Percentiles rank a stretch among this genome's conserved stretches.
phyloP scores from a whole-genome alignment of 2,329 filamentous ascomycete species.

The Penicillium sp. region DNA sequence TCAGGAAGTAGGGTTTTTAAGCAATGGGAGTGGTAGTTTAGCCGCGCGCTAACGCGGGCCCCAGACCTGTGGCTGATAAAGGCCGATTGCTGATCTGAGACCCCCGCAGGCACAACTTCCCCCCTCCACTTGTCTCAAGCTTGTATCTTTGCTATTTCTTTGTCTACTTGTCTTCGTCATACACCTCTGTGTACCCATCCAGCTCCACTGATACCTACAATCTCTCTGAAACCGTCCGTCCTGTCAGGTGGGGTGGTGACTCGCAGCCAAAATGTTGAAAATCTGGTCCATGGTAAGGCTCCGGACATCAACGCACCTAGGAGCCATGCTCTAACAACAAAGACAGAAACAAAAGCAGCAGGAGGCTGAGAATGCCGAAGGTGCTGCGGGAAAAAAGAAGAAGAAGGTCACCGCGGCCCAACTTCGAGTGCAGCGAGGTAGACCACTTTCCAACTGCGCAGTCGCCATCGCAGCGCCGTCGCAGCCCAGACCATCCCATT shows the following conservation, averaged over 20 bases:
- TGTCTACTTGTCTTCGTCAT: not conserved
- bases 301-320: not conserved
- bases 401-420: slow-evolving; percentile 98
- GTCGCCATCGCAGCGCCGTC: not conserved
- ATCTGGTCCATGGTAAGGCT: slow-evolving; percentile 94
- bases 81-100: slow-evolving; percentile 10
- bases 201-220: not conserved
- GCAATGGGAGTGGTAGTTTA: too few species aligned
- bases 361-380: slow-evolving; percentile 91
- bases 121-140: not conserved
- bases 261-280: slow-evolving; percentile 78
- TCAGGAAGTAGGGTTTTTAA: too few species aligned
- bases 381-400: slow-evolving; percentile 79
- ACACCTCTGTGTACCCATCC: too few species aligned
- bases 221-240: not conserved
- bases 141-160: not conserved
- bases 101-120: slow-evolving; percentile 10
- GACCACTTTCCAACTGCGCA: slow-evolving; percentile 13
- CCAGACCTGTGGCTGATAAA: slow-evolving; percentile 8
- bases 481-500: not conserved
- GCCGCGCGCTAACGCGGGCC: too few species aligned
- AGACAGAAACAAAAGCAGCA: slow-evolving; percentile 76
- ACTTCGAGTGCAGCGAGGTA: slow-evolving; percentile 93
- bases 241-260: slow-evolving; percentile 24
- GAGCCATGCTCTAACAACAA: slow-evolving; percentile 19